phyloP scores from a whole-genome alignment of 2,329 filamentous ascomycete genomes.

The Trichoderma sp. region DNA sequence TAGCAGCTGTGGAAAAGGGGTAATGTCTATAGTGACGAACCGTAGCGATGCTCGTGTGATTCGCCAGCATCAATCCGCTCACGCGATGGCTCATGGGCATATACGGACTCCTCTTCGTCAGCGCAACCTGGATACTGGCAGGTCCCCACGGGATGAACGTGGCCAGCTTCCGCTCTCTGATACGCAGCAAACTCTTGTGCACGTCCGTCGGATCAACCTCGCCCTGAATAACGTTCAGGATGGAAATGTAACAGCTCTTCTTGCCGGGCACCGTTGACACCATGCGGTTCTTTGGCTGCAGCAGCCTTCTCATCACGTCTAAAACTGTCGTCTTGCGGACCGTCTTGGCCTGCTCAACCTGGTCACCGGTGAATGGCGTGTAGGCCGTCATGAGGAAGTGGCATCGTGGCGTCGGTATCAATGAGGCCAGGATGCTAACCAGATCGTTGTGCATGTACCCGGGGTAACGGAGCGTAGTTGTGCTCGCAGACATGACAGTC shows the following conservation, averaged over 20 bases:
- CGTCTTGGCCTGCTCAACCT: constrained; percentile 94
- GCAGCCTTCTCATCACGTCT: constrained; percentile 90
- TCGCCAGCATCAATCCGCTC: constrained; percentile 94
- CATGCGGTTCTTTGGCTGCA: constrained; percentile 99
- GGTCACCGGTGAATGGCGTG: constrained; percentile 94
- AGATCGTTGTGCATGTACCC: constrained; percentile 99
- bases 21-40: constrained; percentile 42
- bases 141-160: constrained; percentile 99
- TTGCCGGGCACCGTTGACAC: constrained; percentile 93
- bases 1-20: background rate
- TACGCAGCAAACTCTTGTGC: constrained; percentile 94
- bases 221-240: constrained; percentile 97
- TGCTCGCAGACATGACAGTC: constrained; percentile 98
- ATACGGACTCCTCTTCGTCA: constrained; percentile 96
- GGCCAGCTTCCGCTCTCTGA: constrained; percentile 87
- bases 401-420: constrained; percentile 93
- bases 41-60: constrained; percentile 95
- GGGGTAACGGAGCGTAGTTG: constrained; percentile 91
- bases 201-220: constrained; percentile 98
- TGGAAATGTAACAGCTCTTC: constrained; percentile 98
- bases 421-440: constrained; percentile 89
- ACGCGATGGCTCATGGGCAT: constrained; percentile 92
- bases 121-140: constrained; percentile 92
- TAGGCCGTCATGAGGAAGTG: constrained; percentile 99
- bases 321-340: constrained; percentile 97